Conservation (phyloP, 306 rosid species). For the Medicago lupulina region DNA sequence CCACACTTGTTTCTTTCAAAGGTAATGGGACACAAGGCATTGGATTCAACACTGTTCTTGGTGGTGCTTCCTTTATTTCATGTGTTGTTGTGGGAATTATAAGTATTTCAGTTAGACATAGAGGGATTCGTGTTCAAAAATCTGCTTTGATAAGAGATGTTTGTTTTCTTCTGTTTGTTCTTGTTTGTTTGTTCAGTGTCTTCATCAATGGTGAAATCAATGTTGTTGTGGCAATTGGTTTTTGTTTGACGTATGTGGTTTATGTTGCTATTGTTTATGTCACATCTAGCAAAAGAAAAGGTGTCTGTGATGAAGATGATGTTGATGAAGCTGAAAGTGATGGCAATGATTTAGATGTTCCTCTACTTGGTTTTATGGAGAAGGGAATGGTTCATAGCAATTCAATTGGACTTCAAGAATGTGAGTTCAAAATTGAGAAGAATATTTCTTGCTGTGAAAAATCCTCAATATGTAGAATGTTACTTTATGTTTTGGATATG, state of each 20-base stretch:
- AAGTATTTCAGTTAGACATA: conserved; percentile 46
- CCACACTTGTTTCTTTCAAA: conserved; percentile 55
- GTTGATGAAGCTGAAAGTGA: conserved; percentile 26
- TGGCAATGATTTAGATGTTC: conserved; percentile 46
- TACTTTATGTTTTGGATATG: conserved; percentile 46
- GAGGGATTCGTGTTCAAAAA: conserved; percentile 42
- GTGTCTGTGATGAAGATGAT: conserved; percentile 31
- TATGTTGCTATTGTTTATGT: conserved; percentile 55
- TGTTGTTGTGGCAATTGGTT: conserved; percentile 51
- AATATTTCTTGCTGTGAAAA: conserved; percentile 33
- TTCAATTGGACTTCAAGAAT: conserved; percentile 41
- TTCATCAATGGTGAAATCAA: conserved; percentile 50
- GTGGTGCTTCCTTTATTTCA: conserved; percentile 62
- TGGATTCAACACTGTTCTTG: conserved; percentile 58
- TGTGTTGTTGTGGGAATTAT: conserved; percentile 61
- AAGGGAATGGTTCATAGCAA: conserved; percentile 41
- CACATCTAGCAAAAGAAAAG: conserved; percentile 43
- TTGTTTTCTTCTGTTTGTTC: conserved; percentile 55
- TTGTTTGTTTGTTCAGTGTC: conserved; percentile 43
- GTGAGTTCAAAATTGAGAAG: conserved; percentile 36
- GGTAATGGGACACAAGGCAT: conserved; percentile 49
- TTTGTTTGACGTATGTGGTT: conserved; percentile 50
- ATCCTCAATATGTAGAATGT: conserved; percentile 38
- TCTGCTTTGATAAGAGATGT: conserved; percentile 57
- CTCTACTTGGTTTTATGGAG: conserved; percentile 52